phyloP scores from a whole-genome alignment of 1,139 yeast genomes.

The Eremothecium gossypii region DNA sequence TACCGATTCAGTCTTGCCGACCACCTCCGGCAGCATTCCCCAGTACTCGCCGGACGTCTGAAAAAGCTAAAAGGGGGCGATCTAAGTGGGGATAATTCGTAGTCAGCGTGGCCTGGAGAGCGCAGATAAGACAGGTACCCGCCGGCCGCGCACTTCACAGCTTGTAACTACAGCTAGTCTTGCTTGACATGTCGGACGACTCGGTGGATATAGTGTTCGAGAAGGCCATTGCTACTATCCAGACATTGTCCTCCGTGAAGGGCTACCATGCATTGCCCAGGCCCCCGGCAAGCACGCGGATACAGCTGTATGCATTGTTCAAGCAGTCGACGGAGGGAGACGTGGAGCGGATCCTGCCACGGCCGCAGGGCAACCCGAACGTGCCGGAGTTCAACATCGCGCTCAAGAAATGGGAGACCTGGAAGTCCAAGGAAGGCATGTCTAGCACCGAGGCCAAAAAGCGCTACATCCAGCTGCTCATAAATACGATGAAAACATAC shows the following conservation, averaged over 20 bases:
- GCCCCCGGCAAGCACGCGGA: constrained; percentile 69
- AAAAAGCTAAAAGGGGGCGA: too few species aligned
- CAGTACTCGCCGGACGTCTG: too few species aligned
- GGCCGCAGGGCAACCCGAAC: constrained; percentile 45
- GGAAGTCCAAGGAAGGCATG: constrained; percentile 69
- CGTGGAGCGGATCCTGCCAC: constrained; percentile 55
- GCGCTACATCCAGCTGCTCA: constrained; percentile 54
- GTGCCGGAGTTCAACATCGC: constrained; percentile 59
- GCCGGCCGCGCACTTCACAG: not conserved
- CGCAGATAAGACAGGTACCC: not conserved
- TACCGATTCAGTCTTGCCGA: too few species aligned
- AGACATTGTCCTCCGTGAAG: constrained; percentile 60
- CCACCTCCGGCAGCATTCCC: too few species aligned
- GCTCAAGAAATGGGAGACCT: constrained; percentile 74
- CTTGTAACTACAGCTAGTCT: not conserved
- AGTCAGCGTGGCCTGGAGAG: too few species aligned
- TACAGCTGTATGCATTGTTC: constrained; percentile 68
- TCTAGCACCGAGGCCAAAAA: constrained; percentile 68
- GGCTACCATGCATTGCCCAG: constrained; percentile 66
- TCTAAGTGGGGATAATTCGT: too few species aligned
- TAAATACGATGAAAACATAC: constrained; percentile 64
- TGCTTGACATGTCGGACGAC: constrained; percentile 8
- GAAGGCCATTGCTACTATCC: constrained; percentile 71
- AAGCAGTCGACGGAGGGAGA: constrained; percentile 88
- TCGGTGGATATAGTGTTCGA: constrained; percentile 61